phyloP scores from a whole-genome alignment of 2,329 filamentous ascomycete species.

The Keithomyces neogunnii region DNA sequence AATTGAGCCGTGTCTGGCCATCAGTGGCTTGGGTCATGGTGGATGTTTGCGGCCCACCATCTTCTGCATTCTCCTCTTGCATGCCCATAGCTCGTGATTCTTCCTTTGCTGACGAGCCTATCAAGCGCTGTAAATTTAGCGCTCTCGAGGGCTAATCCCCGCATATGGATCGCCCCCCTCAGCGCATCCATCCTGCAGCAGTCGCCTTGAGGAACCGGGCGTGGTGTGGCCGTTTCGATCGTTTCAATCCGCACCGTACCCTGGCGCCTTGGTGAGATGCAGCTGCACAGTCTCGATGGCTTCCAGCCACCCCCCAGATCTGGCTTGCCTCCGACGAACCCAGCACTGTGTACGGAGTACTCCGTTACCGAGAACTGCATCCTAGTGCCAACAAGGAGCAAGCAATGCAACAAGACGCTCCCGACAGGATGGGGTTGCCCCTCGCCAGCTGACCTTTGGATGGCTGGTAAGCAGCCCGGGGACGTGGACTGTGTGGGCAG shows the following conservation, averaged over 20 bases:
- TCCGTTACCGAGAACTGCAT: neutral
- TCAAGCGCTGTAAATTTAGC: neutral
- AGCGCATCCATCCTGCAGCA: neutral
- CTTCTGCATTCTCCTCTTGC: neutral
- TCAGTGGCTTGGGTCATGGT: neutral
- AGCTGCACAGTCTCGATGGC: neutral
- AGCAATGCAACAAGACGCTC: neutral
- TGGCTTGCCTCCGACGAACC: neutral
- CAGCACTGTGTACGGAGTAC: neutral
- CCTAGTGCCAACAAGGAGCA: neutral
- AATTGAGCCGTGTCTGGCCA: neutral
- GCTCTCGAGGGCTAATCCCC: neutral
- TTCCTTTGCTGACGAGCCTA: neutral
- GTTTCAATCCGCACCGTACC: conserved; percentile 10
- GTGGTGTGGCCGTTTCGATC: conserved; percentile 10
- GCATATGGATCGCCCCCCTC: neutral
- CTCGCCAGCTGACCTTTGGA: neutral
- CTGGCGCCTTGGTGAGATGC: neutral
- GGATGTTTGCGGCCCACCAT: conserved; percentile 3
- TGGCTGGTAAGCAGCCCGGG: neutral
- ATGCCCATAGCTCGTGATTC: neutral
- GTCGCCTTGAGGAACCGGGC: neutral
- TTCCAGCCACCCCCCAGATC: neutral
- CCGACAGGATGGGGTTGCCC: neutral
- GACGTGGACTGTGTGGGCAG: neutral